Evolutionary conservation across 2,329 filamentous ascomycete species (phyloP), one percentile per base, ranked within the genome.

Genomic region (Bipolaris cookei): DNA sequence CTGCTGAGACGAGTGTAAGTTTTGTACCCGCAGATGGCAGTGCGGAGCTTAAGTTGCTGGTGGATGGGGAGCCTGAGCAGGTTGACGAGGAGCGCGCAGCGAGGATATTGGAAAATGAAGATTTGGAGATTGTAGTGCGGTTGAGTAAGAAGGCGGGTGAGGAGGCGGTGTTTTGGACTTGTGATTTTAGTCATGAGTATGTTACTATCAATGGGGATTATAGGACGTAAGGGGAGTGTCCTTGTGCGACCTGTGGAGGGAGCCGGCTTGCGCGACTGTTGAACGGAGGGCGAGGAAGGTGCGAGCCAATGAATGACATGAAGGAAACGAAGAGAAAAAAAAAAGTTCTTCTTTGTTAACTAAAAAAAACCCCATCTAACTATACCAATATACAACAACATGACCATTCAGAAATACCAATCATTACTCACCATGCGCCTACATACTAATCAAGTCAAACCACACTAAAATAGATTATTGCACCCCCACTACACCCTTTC

Each of bases 131-230:
- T 59, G 75, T 90, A 35, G 89, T 96, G 4, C 83, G 83, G 56
- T 74, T 96, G 52, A 90, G 90, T 23, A 90, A 89, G 43, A 88
- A 86, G 10, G 54, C 52, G 25, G 58, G 51, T 20, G 51, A 44
- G 38, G 85, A 89, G 74, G 88, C 89, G 1, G 86, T 87, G 4
- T 91, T 91, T 75, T 95, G 90, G 87, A 95, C 91, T 37, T 95
- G 91, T 72, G 91, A 96, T 75, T 91, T 93, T 66, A 92, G 89
- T 72, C 90, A 93, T 71, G 90, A 93, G 81, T 96, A 88, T 78
- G 86, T 88, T 45, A 88, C 86, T 48, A 89, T 89, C 66, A 89
- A 89, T 70, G 86, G 85, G 35, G 86, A 89, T 73, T 89, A 89
- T 30, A 30, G 28, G 28, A 30, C 28, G n/a, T n/a, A n/a, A n/a